phyloP scores from a whole-genome alignment of 2,329 filamentous ascomycete genomes.

The Penicillium hordei region DNA sequence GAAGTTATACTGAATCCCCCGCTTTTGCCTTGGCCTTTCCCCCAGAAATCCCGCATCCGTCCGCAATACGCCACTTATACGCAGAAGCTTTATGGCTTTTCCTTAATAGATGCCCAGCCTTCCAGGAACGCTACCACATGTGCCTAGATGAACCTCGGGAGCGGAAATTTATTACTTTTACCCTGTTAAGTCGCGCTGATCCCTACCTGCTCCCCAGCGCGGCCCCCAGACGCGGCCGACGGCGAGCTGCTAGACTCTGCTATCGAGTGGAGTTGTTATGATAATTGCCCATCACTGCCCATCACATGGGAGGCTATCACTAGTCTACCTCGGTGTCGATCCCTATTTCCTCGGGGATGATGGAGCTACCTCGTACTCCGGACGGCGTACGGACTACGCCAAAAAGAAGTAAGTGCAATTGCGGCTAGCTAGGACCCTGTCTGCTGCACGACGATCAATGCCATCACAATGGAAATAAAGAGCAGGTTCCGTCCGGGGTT shows the following conservation, averaged over 20 bases:
- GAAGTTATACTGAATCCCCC: neutral
- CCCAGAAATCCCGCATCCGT: constrained; percentile 3
- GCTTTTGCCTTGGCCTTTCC: neutral
- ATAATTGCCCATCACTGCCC: neutral
- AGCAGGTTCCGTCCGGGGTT: neutral
- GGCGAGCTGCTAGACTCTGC: neutral
- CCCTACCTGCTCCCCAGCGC: no score
- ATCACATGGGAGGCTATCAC: constrained; percentile 5
- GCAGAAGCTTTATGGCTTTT: neutral
- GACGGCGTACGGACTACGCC: neutral
- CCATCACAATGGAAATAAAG: constrained; percentile 2
- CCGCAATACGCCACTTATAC: constrained; percentile 4
- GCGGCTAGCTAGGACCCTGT: constrained; percentile 1
- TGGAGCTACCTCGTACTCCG: neutral
- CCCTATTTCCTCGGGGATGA: constrained; percentile 7
- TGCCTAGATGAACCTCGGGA: constrained; percentile 9
- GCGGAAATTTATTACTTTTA: neutral
- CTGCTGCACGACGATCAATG: neutral
- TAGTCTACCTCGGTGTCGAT: constrained; percentile 12
- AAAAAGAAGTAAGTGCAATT: neutral
- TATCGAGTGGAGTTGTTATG: constrained; percentile 2
- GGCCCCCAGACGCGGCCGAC: constrained; percentile 4
- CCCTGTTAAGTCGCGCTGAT: constrained; percentile 3
- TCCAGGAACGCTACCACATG: constrained; percentile 1
- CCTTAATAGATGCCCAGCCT: neutral